Conservation (phyloP, 495 filamentous ascomycete genomes). For the Neurospora tetraspora region DNA sequence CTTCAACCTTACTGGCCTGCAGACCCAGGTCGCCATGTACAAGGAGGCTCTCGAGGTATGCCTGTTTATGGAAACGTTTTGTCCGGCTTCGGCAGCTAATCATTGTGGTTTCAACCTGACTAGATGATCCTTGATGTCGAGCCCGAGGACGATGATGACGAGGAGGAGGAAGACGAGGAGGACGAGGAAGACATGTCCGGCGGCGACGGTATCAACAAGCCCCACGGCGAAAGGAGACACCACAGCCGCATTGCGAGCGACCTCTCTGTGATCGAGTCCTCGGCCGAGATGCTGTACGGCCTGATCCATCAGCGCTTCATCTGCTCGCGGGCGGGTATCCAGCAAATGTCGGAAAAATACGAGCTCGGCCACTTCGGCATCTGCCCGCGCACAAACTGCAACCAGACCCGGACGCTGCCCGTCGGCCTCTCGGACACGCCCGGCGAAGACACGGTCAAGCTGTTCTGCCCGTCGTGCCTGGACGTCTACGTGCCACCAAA, state of each 20-base stretch:
- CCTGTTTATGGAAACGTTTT: background rate
- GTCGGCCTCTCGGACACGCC: slow-evolving; percentile 90
- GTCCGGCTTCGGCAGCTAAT: slow-evolving; percentile 7
- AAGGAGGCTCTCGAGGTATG: slow-evolving; percentile 71
- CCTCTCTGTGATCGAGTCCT: slow-evolving; percentile 88
- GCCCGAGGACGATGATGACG: slow-evolving; percentile 83
- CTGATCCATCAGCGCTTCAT: slow-evolving; percentile 98
- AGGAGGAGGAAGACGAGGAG: slow-evolving; percentile 71
- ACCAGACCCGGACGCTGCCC: slow-evolving; percentile 76
- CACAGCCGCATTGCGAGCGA: slow-evolving; percentile 85
- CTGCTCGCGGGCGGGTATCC: slow-evolving; percentile 91
- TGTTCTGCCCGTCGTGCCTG: slow-evolving; percentile 93
- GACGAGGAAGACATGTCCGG: slow-evolving; percentile 69
- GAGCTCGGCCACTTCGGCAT: slow-evolving; percentile 89
- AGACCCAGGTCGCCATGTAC: slow-evolving; percentile 95
- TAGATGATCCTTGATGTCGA: slow-evolving; percentile 99
- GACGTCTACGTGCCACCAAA: slow-evolving; percentile 97
- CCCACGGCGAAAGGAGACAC: slow-evolving; percentile 53
- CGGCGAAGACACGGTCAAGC: slow-evolving; percentile 93
- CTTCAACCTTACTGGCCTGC: slow-evolving; percentile 93
- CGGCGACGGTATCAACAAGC: slow-evolving; percentile 34
- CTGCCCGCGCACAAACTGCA: slow-evolving; percentile 85
- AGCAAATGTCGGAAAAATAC: slow-evolving; percentile 99
- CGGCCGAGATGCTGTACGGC: slow-evolving; percentile 93
- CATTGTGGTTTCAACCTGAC: slow-evolving; percentile 14